These are phyloP conservation scores for Knoxdaviesia proteae DNA, from an alignment of 2,329 filamentous ascomycete species.

Conservation along the genomic window DNA sequence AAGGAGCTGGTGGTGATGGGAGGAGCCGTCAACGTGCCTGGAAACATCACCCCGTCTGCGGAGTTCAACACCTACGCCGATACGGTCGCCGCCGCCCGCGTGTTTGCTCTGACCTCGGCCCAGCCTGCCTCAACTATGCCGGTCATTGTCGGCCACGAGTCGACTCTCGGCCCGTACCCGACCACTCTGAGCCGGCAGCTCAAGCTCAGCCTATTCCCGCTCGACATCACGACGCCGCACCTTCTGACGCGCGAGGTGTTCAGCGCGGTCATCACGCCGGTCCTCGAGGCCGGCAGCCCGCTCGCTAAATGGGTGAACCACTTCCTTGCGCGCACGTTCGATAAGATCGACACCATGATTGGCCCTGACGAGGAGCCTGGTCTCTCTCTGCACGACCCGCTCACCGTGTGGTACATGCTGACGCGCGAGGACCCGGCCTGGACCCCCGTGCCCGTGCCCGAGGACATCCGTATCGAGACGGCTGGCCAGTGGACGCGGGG, in stretches of 20 bases:
- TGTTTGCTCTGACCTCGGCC: constrained; percentile 57
- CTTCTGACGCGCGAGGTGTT: constrained; percentile 42
- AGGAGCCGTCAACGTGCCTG: constrained; percentile 56
- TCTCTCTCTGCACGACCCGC: constrained; percentile 54
- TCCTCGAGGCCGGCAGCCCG: constrained; percentile 43
- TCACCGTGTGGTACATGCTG: constrained; percentile 62
- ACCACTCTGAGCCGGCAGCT: constrained; percentile 38
- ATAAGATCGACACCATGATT: constrained; percentile 43
- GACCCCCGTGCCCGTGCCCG: constrained; percentile 33
- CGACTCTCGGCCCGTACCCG: constrained; percentile 40
- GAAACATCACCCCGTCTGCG: constrained; percentile 68
- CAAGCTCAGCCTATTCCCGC: constrained; percentile 49
- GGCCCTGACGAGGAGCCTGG: constrained; percentile 35
- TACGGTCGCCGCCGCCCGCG: constrained; percentile 51
- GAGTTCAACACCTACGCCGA: constrained; percentile 97
- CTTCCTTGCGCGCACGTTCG: constrained; percentile 51
- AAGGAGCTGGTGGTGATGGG: constrained; percentile 96
- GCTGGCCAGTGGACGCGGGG: constrained; percentile 86
- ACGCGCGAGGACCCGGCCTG: constrained; percentile 36
- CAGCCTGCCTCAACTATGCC: constrained; percentile 66
- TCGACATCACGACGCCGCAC: constrained; percentile 59
- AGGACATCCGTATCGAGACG: constrained; percentile 82
- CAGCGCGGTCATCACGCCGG: constrained; percentile 27
- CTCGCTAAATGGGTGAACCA: constrained; percentile 53
- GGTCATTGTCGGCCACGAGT: constrained; percentile 29